phyloP scores from a whole-genome alignment of 345 rosid genomes.

The Heritiera littoralis region DNA sequence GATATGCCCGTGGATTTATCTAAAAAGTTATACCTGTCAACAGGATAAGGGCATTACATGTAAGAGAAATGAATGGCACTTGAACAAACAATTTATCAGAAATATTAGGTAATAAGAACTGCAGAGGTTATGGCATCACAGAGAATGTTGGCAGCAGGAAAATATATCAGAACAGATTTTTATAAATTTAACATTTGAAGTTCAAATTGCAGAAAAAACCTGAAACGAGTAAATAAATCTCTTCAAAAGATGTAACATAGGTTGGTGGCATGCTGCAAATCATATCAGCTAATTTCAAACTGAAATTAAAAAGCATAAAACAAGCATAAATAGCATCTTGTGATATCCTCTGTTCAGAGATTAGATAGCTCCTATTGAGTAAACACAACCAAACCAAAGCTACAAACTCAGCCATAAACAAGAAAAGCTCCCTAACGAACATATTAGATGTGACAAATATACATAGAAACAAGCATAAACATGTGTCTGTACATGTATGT shows the following conservation, averaged over 20 bases:
- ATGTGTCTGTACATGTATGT: not conserved
- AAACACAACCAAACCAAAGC: constrained; percentile 4
- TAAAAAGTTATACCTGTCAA: constrained; percentile 81
- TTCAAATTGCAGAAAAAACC: not conserved
- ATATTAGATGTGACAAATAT: not conserved
- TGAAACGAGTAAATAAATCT: not conserved
- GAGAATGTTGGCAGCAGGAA: not conserved
- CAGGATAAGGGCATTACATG: constrained; percentile 18
- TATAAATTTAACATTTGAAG: not conserved
- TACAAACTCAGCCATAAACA: not conserved
- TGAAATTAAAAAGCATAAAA: not conserved
- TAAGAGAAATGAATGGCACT: not conserved
- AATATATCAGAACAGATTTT: not conserved
- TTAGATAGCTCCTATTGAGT: not conserved
- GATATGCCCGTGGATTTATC: constrained; percentile 86
- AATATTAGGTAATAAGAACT: not conserved
- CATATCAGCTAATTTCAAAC: not conserved
- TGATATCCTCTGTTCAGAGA: not conserved
- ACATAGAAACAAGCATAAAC: not conserved
- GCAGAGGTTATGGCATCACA: not conserved
- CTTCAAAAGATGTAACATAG: not conserved
- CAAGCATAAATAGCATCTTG: not conserved
- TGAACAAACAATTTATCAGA: not conserved
- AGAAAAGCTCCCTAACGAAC: not conserved
- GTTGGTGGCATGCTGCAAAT: not conserved